These are phyloP conservation scores for Sarocladiaceae sp. DNA, from an alignment of 2,329 filamentous ascomycete species.

Conservation along the genomic window DNA sequence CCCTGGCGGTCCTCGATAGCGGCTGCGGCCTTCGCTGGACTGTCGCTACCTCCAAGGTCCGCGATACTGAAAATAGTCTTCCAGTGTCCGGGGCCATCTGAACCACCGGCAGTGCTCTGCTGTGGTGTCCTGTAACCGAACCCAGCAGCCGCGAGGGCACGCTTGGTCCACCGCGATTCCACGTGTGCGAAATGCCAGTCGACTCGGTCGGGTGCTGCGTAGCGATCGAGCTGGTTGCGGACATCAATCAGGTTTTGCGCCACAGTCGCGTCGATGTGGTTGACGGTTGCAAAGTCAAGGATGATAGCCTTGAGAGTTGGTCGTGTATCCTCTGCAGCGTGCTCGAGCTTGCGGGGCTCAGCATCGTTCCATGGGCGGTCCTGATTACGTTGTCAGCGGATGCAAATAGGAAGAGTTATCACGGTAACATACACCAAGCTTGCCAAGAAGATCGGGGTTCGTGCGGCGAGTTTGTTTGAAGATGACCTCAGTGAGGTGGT, in stretches of 20 bases:
- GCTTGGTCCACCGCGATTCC: conserved; percentile 48
- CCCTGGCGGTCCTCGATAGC: conserved; percentile 46
- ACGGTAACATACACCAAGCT: conserved; percentile 34
- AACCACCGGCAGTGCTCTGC: conserved; percentile 15
- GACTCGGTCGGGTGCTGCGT: conserved; percentile 37
- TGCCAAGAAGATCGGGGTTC: conserved; percentile 35
- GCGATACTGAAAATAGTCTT: conserved; percentile 92
- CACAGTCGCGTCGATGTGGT: conserved; percentile 49
- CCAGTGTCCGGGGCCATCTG: conserved; percentile 24
- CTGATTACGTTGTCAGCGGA: conserved; percentile 15
- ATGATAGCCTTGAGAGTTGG: conserved; percentile 50
- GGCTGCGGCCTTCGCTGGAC: conserved; percentile 49
- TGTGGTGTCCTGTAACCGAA: conserved; percentile 38
- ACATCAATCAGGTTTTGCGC: conserved; percentile 49
- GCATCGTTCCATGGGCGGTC: conserved; percentile 55
- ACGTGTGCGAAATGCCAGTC: conserved; percentile 48
- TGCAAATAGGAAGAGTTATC: not conserved
- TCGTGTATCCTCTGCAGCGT: conserved; percentile 26
- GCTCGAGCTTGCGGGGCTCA: conserved; percentile 28
- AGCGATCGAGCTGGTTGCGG: conserved; percentile 45
- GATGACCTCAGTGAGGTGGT: conserved; percentile 39
- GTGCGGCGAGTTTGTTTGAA: conserved; percentile 40
- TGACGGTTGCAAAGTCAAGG: conserved; percentile 49
- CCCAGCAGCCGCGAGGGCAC: conserved; percentile 47
- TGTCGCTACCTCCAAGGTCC: conserved; percentile 68